Evolutionary conservation across 768 basidiomycete species (phyloP), one percentile per base, ranked within the genome.

Genomic region (Vishniacozyma victoriae): DNA sequence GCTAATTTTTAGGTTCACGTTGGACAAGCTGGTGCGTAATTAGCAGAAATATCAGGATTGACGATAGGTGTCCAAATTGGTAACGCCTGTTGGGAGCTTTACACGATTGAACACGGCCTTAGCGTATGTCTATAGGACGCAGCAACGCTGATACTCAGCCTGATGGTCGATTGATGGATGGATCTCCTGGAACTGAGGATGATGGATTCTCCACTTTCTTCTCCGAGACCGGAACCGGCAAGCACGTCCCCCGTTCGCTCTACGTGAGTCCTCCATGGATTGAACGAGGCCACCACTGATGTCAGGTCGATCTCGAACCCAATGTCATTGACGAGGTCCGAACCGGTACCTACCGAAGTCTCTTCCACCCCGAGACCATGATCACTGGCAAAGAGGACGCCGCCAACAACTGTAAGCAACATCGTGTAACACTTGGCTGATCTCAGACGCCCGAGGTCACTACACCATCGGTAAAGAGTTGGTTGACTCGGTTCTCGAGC

Each of bases 41-140:
- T 12, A 16, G 18, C 19, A 4, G 16, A 23, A 24, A 57, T 63
- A 49, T 49, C 39, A 4, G 59, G 53, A 35, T 41, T 60, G 22
- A 20, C n/a, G 2, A 7, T 35, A 62, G 64, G 60, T 67, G 66
- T 74, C 53, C 75, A 76, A 66, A 75, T 77, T 67, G 92, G 93
- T 70, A 97, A 97, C 75, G 93, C 95, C 71, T 99, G 91, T 77
- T 95, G 93, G 93, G 93, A 96, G 76, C 82, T 97, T 54, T 99
- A 99, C 78, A 95, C 91, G 69, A 84, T 95, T 64, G 95, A 99
- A 75, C 95, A 97, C 75, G 92, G 92, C 72, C 78, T 99, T 52
- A 92, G 86, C 74, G 93, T 95, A 73, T 76, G 84, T 78, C 37
- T 47, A 49, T 44, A 29, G 48, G 42, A 46, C 37, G 6, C 24